Evolutionary conservation across 805 yeast genomes (phyloP).

Genomic region (Hanseniaspora vineae): DNA sequence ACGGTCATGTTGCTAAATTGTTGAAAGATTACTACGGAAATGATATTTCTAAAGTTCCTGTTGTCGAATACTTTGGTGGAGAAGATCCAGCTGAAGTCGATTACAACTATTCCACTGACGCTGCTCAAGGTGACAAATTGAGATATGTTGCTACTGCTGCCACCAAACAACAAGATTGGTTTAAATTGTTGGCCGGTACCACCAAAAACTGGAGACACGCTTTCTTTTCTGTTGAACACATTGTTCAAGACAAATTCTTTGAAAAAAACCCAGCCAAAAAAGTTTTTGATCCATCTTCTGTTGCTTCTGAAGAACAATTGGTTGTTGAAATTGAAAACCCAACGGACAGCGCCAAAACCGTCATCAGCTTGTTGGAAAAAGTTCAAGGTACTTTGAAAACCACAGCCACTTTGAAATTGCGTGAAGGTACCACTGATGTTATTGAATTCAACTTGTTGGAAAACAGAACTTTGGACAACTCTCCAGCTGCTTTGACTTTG

Average conservation of each 20-base stretch:
- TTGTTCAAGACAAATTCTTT: slow-evolving; percentile 78
- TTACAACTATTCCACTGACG: slow-evolving; percentile 16
- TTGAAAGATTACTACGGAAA: slow-evolving; percentile 57
- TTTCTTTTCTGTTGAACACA: slow-evolving; percentile 60
- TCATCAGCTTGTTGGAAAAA: slow-evolving; percentile 52
- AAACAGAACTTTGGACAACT: slow-evolving; percentile 69
- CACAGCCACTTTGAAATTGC: slow-evolving; percentile 49
- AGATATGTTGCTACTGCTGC: slow-evolving; percentile 28
- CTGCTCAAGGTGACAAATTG: slow-evolving; percentile 19
- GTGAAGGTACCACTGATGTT: slow-evolving; percentile 26
- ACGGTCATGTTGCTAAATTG: slow-evolving; percentile 70
- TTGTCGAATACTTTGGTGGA: slow-evolving; percentile 81
- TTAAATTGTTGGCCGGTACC: slow-evolving; percentile 67
- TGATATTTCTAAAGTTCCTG: slow-evolving; percentile 65
- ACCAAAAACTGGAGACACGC: slow-evolving; percentile 84
- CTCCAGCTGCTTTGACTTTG: slow-evolving; percentile 64
- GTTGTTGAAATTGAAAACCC: slow-evolving; percentile 49
- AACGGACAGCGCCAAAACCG: slow-evolving; percentile 39
- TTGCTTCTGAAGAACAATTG: slow-evolving; percentile 30
- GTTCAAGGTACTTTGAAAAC: slow-evolving; percentile 58
- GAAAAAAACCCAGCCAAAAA: slow-evolving; percentile 68
- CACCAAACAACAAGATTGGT: slow-evolving; percentile 43
- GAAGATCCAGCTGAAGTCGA: slow-evolving; percentile 33
- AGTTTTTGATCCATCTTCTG: slow-evolving; percentile 55
- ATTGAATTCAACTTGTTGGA: slow-evolving; percentile 73